Conservation (phyloP, 1,284 basidiomycete species). For the Fomitiporia mediterranea region DNA sequence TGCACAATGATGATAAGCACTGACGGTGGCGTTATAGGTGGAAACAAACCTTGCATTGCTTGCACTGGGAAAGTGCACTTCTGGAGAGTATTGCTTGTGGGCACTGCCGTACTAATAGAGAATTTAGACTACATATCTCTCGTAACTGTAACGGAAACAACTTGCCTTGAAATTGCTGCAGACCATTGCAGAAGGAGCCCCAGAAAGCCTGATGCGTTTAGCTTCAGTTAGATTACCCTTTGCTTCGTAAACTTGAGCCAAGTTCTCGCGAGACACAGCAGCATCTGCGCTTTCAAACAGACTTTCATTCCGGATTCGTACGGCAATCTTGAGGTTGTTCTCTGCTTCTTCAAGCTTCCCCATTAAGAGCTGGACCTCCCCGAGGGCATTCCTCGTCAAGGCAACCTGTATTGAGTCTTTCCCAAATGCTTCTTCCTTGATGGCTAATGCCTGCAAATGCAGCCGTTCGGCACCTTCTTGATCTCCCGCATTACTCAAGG, state of each 20-base stretch:
- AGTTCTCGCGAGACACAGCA: constrained; percentile 33
- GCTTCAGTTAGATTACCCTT: constrained; percentile 29
- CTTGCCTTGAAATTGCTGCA: constrained; percentile 29
- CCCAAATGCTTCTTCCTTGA: constrained; percentile 25
- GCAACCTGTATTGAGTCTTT: constrained; percentile 26
- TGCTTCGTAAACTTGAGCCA: constrained; percentile 26
- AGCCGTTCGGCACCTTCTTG: constrained; percentile 27
- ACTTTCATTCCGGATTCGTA: constrained; percentile 26
- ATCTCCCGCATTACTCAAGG: constrained; percentile 28
- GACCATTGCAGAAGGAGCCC: constrained; percentile 26
- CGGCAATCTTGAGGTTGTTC: constrained; percentile 28
- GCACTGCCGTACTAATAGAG: constrained; percentile 23
- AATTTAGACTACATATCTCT: constrained; percentile 10
- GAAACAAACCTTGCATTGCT: constrained; percentile 21
- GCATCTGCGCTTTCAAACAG: constrained; percentile 27
- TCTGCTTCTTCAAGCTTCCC: constrained; percentile 32
- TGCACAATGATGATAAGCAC: constrained; percentile 7
- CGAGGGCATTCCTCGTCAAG: constrained; percentile 31
- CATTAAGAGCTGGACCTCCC: constrained; percentile 32
- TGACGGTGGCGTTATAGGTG: background rate
- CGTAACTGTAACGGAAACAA: background rate
- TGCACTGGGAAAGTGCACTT: constrained; percentile 22
- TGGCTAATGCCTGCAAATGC: constrained; percentile 29
- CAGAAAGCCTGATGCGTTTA: constrained; percentile 26
- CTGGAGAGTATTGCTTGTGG: constrained; percentile 21